These are phyloP conservation scores for Teunomyces atbi DNA, from an alignment of 805 yeast genomes.

Conservation along the genomic window DNA sequence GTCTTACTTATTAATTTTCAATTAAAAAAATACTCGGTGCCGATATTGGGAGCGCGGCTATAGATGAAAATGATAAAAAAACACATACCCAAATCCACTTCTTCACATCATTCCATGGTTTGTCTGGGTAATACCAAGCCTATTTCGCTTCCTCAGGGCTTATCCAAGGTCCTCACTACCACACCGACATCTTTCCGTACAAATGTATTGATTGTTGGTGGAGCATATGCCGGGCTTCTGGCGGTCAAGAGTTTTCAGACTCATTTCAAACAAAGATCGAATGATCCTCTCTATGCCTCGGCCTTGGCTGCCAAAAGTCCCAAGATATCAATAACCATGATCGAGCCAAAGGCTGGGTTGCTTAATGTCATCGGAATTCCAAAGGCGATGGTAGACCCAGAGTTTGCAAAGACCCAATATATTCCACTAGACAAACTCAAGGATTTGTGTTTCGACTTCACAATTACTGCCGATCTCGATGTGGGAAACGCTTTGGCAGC, in stretches of 20 bases:
- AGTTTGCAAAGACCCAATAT: conserved; percentile 39
- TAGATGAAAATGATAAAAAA: conserved; percentile 3
- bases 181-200: conserved; percentile 20
- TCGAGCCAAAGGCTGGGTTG: conserved; percentile 42
- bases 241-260: conserved; percentile 29
- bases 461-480: conserved; percentile 23
- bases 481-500: conserved; percentile 11
- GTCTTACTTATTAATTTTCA: no score
- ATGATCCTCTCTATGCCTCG: conserved; percentile 7
- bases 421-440: conserved; percentile 30
- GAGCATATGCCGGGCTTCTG: conserved; percentile 41
- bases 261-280: conserved; percentile 19
- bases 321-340: conserved; percentile 29
- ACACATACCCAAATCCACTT: no score
- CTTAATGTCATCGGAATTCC: conserved; percentile 42
- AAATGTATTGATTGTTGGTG: conserved; percentile 40
- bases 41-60: not conserved
- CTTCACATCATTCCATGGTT: not conserved
- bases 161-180: not conserved
- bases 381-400: conserved; percentile 34
- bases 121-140: conserved; percentile 1
- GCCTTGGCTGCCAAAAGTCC: conserved; percentile 7
- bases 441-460: conserved; percentile 26
- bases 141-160: not conserved
- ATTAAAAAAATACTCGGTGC: not conserved